These are phyloP conservation scores for Lagenidium giganteum DNA, from an alignment of 352 stramenopile genomes.

Conservation along the genomic window DNA sequence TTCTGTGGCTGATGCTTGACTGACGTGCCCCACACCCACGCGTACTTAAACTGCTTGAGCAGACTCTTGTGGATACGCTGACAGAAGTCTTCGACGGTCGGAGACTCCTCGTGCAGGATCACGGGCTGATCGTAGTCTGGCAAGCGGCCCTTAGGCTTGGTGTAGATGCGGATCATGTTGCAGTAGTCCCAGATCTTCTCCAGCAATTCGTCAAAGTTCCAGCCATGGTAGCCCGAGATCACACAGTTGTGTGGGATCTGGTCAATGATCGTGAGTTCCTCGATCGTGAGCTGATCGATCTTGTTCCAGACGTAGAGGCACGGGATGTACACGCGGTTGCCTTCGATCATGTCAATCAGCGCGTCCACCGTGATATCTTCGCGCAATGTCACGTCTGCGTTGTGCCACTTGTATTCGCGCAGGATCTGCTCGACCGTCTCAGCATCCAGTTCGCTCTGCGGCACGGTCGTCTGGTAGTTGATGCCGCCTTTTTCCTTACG, in stretches of 20 bases:
- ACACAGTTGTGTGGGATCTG: slow-evolving; percentile 98
- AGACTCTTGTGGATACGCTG: slow-evolving; percentile 91
- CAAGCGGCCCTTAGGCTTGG: slow-evolving; percentile 94
- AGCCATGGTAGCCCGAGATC: slow-evolving; percentile 95
- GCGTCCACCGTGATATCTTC: slow-evolving; percentile 97
- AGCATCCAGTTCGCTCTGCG: slow-evolving; percentile 90
- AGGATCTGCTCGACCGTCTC: slow-evolving; percentile 94
- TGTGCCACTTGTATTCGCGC: slow-evolving; percentile 99
- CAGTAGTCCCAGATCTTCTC: slow-evolving; percentile 98
- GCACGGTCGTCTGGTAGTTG: slow-evolving; percentile 94
- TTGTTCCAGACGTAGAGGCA: slow-evolving; percentile 99
- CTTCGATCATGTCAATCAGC: slow-evolving; percentile 99
- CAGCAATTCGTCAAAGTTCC: slow-evolving; percentile 98
- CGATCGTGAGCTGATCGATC: slow-evolving; percentile 98
- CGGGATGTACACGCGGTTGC: slow-evolving; percentile 98
- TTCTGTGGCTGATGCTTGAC: slow-evolving; percentile 99
- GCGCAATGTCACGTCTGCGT: slow-evolving; percentile 94
- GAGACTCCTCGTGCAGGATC: slow-evolving; percentile 94
- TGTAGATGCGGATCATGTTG: slow-evolving; percentile 98
- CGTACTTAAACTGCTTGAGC: slow-evolving; percentile 91
- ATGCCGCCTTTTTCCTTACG: slow-evolving; percentile 97
- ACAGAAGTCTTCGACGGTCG: slow-evolving; percentile 97
- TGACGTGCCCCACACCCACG: slow-evolving; percentile 96
- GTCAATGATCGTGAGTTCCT: slow-evolving; percentile 98
- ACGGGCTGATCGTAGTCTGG: slow-evolving; percentile 97